Base-by-base conservation (phyloP, 345 rosid genomes). In the Sisymbrium irio region DNA sequence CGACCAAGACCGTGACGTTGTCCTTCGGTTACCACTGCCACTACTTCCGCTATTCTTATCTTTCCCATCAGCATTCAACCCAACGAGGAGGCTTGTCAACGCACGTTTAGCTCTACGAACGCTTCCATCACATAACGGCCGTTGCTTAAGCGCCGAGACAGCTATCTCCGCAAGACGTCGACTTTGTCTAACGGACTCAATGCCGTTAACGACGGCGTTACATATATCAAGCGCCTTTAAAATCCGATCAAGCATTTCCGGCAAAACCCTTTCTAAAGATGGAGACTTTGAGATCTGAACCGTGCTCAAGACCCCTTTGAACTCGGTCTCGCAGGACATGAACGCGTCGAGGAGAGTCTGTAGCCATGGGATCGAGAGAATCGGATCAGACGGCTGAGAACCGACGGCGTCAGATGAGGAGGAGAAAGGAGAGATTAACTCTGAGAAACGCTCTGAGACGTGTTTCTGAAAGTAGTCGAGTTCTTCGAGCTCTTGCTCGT, bases 311-410 rank as follows among this genome's bases (percentile, higher is more conserved):
- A 86, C 62, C 14, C 94, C 90, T 74, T 95, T 90, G 81, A 92
- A 95, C 77, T 95, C 98, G 0, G 96, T 90, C 44, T 95, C 97
- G 39, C 97, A 95, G 77, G 96, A 95, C 74, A 89, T 76, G 71
- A 88, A 88, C 28, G 78, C 88, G 51, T 92, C 88, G 27, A 95
- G 95, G 69, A 95, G 88, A 58, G 82, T 88, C 12, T 86, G 81
- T 6, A 90, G 79, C 98, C 99, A 95, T 0, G 89, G 61, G 59
- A 95, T 85, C 27, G 99, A 95, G 60, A 92, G 85, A 50, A 90
- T 60, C 54, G 82, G 63, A 55, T 76, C 83, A 33, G 67, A 27
- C 51, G 70, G 63, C 14, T 47, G 62, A 40, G 72, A 56, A 1
- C 22, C n/a, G 7, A 19, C 45, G 8, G 9, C 42, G 39, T 73